Conservation (phyloP, 441 rosid species). For the Metrosideros polymorpha region DNA sequence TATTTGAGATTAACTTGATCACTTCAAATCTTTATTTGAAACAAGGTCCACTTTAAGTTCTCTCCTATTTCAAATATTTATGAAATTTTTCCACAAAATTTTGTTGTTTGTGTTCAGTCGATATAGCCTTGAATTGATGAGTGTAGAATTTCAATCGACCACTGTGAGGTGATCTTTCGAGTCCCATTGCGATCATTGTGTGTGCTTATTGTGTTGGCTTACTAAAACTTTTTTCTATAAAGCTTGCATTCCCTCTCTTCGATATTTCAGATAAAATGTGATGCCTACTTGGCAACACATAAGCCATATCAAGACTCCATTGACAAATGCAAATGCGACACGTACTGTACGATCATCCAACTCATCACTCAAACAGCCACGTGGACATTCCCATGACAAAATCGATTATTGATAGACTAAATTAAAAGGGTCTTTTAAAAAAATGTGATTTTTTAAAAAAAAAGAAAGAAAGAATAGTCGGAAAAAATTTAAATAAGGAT, state of each 20-base stretch:
- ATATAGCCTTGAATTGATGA: no score
- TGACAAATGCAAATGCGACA: neutral
- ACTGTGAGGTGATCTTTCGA: no score
- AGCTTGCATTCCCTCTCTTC: neutral
- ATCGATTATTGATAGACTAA: neutral
- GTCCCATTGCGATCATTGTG: no score
- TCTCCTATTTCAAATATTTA: no score
- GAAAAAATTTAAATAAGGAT: no score
- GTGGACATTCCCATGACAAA: rapidly evolving
- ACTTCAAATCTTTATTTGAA: no score
- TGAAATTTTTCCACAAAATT: no score
- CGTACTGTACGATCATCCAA: rapidly evolving
- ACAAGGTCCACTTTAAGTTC: no score
- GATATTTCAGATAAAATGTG: neutral
- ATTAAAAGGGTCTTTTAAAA: neutral
- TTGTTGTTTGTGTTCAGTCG: no score
- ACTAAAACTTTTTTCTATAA: rapidly evolving
- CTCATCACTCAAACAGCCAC: neutral
- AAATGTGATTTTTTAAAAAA: neutral
- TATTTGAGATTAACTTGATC: no score
- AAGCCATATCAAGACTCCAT: neutral
- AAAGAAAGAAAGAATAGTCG: no score
- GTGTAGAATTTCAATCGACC: no score
- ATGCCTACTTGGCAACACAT: neutral
- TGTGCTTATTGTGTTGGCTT: neutral